phyloP scores from a whole-genome alignment of 2,329 filamentous ascomycete genomes.

The Epichloe uncinata region DNA sequence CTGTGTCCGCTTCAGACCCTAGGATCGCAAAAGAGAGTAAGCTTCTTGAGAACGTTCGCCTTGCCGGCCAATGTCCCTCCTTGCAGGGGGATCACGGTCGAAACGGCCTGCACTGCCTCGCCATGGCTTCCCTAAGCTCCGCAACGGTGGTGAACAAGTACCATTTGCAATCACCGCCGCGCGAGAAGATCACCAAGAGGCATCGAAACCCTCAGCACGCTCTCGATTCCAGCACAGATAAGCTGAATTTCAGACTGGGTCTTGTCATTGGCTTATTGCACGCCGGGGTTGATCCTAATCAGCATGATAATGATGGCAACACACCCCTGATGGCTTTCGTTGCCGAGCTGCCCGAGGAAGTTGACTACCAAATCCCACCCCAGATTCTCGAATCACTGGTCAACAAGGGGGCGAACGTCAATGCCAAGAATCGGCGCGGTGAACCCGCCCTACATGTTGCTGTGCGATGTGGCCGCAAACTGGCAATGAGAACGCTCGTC shows the following conservation, averaged over 20 bases:
- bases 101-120: too few species aligned
- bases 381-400: conserved; percentile 31
- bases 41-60: too few species aligned
- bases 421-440: conserved; percentile 38
- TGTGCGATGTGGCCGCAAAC: conserved; percentile 37
- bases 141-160: conserved; percentile 5
- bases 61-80: too few species aligned
- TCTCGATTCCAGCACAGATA: conserved; percentile 21
- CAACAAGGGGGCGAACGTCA: conserved; percentile 25
- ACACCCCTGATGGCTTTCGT: conserved; percentile 45
- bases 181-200: conserved; percentile 5
- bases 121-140: too few species aligned
- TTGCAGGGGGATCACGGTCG: too few species aligned
- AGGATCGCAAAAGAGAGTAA: too few species aligned
- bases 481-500: conserved; percentile 33
- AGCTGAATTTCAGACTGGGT: conserved; percentile 18
- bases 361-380: conserved; percentile 34
- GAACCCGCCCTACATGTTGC: conserved; percentile 44
- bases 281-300: too few species aligned
- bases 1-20: too few species aligned
- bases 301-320: conserved; percentile 31
- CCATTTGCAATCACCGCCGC: conserved; percentile 9
- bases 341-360: conserved; percentile 34
- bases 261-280: too few species aligned
- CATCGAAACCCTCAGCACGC: conserved; percentile 13